Conservation (phyloP, 495 filamentous ascomycete genomes). For the Tuber melanosporum region DNA sequence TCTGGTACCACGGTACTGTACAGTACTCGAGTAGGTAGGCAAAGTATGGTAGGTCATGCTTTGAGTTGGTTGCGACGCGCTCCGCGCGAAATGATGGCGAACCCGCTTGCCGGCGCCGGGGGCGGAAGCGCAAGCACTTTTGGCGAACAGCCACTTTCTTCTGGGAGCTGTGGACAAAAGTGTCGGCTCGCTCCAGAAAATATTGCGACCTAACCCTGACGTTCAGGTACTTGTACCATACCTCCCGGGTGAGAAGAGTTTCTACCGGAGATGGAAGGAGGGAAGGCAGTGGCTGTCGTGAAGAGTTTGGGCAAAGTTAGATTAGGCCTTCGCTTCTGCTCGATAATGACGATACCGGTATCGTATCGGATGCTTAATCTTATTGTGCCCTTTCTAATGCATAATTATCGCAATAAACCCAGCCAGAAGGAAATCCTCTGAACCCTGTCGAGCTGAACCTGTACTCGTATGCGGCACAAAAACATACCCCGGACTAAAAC, state of each 20-base stretch:
- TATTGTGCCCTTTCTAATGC: not conserved
- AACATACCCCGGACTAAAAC: constrained; percentile 2
- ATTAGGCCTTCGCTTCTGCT: not conserved
- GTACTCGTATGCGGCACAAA: not conserved
- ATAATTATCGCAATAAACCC: not conserved
- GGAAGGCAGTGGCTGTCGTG: not conserved
- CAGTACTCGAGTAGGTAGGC: not conserved
- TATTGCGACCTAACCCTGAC: not conserved
- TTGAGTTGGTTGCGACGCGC: not conserved
- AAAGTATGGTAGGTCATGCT: not conserved
- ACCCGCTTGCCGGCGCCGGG: not conserved
- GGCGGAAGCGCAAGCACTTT: not conserved
- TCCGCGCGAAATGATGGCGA: not conserved
- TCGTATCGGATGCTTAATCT: not conserved
- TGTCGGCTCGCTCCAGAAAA: not conserved
- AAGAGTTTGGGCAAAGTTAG: not conserved
- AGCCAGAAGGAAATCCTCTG: not conserved
- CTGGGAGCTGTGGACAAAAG: not conserved
- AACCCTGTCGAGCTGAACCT: not conserved
- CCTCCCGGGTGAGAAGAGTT: not conserved
- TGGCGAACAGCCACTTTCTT: not conserved
- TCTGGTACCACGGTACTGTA: not conserved
- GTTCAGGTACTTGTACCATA: not conserved
- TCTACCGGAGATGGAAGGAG: not conserved
- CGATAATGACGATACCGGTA: not conserved